Evolutionary conservation across 257 asterid species (phyloP), one percentile per base, ranked within the genome.

Genomic region (Solanum chilense): DNA sequence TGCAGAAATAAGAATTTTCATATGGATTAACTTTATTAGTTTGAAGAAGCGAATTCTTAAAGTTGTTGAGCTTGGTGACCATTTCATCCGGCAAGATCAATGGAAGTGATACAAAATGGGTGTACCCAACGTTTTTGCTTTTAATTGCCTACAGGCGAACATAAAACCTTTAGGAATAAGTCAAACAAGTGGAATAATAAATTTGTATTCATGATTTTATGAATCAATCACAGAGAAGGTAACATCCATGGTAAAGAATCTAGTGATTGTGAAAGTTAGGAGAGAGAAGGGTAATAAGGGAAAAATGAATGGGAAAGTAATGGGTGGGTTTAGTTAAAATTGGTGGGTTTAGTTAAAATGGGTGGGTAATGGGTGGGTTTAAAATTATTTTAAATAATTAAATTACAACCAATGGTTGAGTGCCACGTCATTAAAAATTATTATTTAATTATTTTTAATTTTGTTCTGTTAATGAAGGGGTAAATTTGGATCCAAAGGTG

Each of bases 31-130:
- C 92, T 86, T 91, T 92, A 29, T 86, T 77, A 27, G 82, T 75
- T 90, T 92, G 96, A 85, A 95, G 94, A 89, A 96, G 87, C 84
- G 90, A 89, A 39, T 92, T 93, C 91, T 94, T 98, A 90, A 97
- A 95, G 87, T 88, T 85, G 88, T 90, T 49, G 80, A 97, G 98
- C 90, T 94, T 95, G 87, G 91, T 92, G 62, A 94, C 96, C 89
- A 94, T 92, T 89, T 90, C 95, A 85, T 52, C 62, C 62, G 95
- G 94, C 84, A 92, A 85, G 76, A 98, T 97, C 94, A 97, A 89
- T 80, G 99, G 99, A 92, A 97, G 98, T 33, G 99, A 97, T 75
- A 95, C 92, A 85, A 97, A 97, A 97, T 97, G 99, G 86, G 98
- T 93, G 91, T 94, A 95, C 88, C 94, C 98, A 25, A 92, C 87